phyloP scores from a whole-genome alignment of 2,329 filamentous ascomycete species.

The Mycogone perniciosa region DNA sequence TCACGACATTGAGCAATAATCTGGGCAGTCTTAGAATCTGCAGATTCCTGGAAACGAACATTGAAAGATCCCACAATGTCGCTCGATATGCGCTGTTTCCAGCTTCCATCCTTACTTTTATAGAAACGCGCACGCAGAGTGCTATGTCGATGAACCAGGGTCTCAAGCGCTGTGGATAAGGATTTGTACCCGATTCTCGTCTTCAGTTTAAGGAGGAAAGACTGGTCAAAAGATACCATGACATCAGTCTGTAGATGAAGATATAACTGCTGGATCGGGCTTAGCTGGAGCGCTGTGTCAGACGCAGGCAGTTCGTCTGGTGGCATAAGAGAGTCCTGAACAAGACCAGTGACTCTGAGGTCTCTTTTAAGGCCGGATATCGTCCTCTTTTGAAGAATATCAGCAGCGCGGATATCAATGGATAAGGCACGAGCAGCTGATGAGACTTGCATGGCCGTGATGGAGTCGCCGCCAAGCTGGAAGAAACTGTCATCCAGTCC shows the following conservation, averaged over 20 bases:
- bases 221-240: constrained; percentile 5
- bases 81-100: not conserved
- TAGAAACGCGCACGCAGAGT: constrained; percentile 3
- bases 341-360: not conserved
- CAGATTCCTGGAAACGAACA: not conserved
- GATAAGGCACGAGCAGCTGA: constrained; percentile 25
- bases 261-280: constrained; percentile 7
- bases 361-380: constrained; percentile 1
- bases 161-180: not conserved
- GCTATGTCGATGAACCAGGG: not conserved
- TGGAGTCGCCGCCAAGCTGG: constrained; percentile 36
- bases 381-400: constrained; percentile 11
- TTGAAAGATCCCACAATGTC: not conserved
- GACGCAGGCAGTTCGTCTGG: not conserved
- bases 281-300: not conserved
- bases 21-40: not conserved
- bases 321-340: not conserved
- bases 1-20: not conserved
- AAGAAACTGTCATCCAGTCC: constrained; percentile 32
- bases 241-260: not conserved
- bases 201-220: constrained; percentile 5
- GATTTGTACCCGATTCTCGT: not conserved
- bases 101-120: not conserved
- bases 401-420: constrained; percentile 3
- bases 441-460: constrained; percentile 40